Conservation (phyloP, 1,284 basidiomycete species). For the Ceratobasidium sp. region DNA sequence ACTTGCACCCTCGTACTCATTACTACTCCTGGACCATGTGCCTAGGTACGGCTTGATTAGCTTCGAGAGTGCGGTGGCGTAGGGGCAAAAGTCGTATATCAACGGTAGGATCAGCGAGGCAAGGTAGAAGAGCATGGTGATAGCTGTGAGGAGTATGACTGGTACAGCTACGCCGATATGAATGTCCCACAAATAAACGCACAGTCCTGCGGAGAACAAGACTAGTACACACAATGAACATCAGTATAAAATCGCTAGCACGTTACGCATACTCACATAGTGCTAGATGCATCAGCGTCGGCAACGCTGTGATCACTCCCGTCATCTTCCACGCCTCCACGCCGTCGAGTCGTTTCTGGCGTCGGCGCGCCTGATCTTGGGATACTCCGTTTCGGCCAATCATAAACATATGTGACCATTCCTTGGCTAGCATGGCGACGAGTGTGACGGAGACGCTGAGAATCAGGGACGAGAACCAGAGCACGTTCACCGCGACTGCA, state of each 20-base stretch:
- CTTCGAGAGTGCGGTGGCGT: background rate
- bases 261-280: slow-evolving; percentile 10
- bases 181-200: slow-evolving; percentile 1
- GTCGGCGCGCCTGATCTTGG: background rate
- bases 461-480: slow-evolving; percentile 17
- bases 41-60: background rate
- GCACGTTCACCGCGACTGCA: background rate
- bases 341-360: slow-evolving; percentile 6
- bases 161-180: background rate
- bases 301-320: background rate
- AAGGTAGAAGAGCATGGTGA: background rate
- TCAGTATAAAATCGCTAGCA: background rate
- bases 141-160: background rate
- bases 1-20: too few species aligned
- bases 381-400: background rate
- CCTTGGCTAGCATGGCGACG: slow-evolving; percentile 18
- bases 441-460: slow-evolving; percentile 23
- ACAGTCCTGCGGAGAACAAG: background rate
- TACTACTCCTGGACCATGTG: too few species aligned
- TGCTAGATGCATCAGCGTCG: slow-evolving; percentile 6
- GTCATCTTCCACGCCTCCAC: slow-evolving; percentile 7
- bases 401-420: slow-evolving; percentile 35
- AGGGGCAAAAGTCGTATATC: slow-evolving; percentile 9
- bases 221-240: background rate
- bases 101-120: background rate